Base-by-base conservation (phyloP, 768 basidiomycete species). In the Calocybe indica region DNA sequence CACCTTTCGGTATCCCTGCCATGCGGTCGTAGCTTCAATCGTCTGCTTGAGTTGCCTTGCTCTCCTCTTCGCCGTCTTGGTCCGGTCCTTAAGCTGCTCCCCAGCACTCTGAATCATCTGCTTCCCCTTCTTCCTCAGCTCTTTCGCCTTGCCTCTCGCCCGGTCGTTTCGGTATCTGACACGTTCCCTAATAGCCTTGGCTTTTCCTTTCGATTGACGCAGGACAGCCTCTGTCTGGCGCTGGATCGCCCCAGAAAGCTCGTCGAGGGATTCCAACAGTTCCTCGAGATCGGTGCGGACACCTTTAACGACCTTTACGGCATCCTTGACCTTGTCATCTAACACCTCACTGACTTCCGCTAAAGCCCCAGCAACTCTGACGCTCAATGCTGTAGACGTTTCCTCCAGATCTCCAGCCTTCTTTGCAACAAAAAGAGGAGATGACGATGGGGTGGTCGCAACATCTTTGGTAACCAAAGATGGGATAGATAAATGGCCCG, bases 261-360 rank as follows among this genome's bases (percentile, higher is more conserved):
- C 78, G 52, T 85, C 83, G 30, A 85, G 67, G 3, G 79, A 80
- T 22, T 76, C 75, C 32, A 78, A 59, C 13, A 85, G 66, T 52
- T 83, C 82, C 14, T 73, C 67, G 43, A 82, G 60, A 48, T 85
- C 83, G 44, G 65, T 70, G 7, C 70, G 69, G 14, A 82, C 61
- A 13, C 64, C 64, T 6, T 73, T 65, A 14, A 82, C 62, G n/a
- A 64, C 64, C 5, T 72, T 65, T 1, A 71, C 57, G 15, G 74
- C 59, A 9, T 69, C 69, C 40, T 72, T 73, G 45, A 72, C 66
- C 38, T 69, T 75, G 35, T 69, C 66, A 35, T 78, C 80, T 37
- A 80, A 57, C 10, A 72, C 60, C 36, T 22, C 22, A 4, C 22
- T 22, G 4, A 22, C 22, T 22, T 70, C 63, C 9, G 80, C 72